phyloP scores from a whole-genome alignment of 495 filamentous ascomycete genomes.

The Opeltia flavorubescens region DNA sequence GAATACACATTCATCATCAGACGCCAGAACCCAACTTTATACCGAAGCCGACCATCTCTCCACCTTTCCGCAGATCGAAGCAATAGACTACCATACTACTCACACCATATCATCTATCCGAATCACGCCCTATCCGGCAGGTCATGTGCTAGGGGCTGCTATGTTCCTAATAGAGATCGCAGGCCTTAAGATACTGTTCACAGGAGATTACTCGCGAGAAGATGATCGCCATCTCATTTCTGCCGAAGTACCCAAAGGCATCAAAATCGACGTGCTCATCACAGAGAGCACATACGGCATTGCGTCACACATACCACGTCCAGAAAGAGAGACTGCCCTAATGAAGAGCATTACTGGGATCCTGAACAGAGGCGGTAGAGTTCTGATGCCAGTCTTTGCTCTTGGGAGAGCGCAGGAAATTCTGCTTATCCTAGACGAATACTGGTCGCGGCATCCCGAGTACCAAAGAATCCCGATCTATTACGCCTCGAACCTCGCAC shows the following conservation, averaged over 20 bases:
- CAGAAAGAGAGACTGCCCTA: constrained; percentile 79
- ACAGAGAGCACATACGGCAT: constrained; percentile 96
- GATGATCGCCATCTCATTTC: constrained; percentile 89
- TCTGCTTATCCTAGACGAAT: constrained; percentile 88
- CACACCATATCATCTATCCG: constrained; percentile 92
- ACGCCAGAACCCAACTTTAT: constrained; percentile 55
- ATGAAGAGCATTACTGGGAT: constrained; percentile 91
- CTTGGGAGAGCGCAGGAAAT: constrained; percentile 88
- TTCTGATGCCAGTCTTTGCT: constrained; percentile 90
- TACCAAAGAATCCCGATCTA: constrained; percentile 87
- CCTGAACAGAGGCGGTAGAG: constrained; percentile 78
- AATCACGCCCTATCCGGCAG: constrained; percentile 91
- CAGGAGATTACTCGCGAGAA: constrained; percentile 91
- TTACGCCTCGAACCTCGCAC: constrained; percentile 83
- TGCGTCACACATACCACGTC: constrained; percentile 71
- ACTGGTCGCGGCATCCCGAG: constrained; percentile 78
- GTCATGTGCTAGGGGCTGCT: constrained; percentile 92
- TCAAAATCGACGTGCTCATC: constrained; percentile 90
- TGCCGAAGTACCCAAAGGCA: constrained; percentile 66
- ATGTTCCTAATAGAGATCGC: constrained; percentile 98
- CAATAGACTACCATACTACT: constrained; percentile 95
- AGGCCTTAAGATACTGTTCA: constrained; percentile 90
- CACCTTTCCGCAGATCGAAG: constrained; percentile 86
- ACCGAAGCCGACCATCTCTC: constrained; percentile 88
- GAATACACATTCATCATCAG: background rate